Percentiles rank a stretch among this genome's conserved stretches.
phyloP scores from a whole-genome alignment of 108 stramenopile genomes.

The Pseudonitzschia pungens region DNA sequence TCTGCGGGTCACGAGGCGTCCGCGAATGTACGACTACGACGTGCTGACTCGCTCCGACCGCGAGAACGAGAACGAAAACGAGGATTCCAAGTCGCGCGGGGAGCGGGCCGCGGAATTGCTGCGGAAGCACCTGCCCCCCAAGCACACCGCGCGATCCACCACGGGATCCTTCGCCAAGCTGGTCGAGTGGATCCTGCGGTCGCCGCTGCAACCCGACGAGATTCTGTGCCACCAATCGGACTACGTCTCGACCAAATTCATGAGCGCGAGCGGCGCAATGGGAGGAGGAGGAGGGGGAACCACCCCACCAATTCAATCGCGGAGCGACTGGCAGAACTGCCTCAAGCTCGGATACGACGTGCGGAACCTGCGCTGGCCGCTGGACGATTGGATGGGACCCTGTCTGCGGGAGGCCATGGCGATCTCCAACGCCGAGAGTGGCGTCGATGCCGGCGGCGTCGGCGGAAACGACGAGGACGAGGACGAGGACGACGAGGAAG shows the following conservation, averaged over 20 bases:
- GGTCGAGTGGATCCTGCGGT: constrained; percentile 80
- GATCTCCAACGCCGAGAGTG: no score
- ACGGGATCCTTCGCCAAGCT: constrained; percentile 91
- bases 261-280: constrained; percentile 11
- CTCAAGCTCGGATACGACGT: constrained; percentile 93
- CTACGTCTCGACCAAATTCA: constrained; percentile 68
- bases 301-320: no score
- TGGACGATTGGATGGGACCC: constrained; percentile 50
- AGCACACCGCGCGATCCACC: constrained; percentile 75
- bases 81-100: no score
- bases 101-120: constrained; percentile 55
- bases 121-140: constrained; percentile 67
- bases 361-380: constrained; percentile 59
- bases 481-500: background rate
- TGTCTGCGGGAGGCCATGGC: constrained; percentile 51
- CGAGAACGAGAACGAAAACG: no score
- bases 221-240: constrained; percentile 92
- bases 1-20: constrained; percentile 33
- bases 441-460: background rate
- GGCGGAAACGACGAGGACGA: background rate
- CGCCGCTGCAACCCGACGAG: constrained; percentile 57
- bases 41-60: constrained; percentile 21
- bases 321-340: constrained; percentile 94
- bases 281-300: no score
- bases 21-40: constrained; percentile 84